These are phyloP conservation scores for Leccinum subrobustum DNA, from an alignment of 1,284 basidiomycete genomes.

Conservation along the genomic window DNA sequence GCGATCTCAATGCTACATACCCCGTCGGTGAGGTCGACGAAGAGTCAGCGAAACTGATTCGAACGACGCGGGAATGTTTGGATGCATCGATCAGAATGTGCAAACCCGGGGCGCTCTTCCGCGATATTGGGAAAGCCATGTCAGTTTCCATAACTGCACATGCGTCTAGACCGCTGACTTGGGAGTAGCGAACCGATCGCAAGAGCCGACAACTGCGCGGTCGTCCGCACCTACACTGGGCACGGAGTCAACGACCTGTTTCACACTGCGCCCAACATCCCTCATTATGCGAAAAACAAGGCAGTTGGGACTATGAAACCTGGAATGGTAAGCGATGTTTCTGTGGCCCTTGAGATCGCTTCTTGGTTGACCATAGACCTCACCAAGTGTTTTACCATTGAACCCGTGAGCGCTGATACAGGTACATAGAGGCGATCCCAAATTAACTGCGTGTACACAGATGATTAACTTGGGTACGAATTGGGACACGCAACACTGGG, in stretches of 20 bases:
- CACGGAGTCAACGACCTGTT: constrained; percentile 90
- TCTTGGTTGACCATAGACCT: constrained; percentile 6
- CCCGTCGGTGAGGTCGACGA: constrained; percentile 86
- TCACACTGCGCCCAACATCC: constrained; percentile 72
- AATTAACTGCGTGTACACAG: constrained; percentile 37
- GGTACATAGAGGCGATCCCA: not conserved
- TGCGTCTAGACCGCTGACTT: constrained; percentile 12
- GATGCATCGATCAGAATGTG: constrained; percentile 89
- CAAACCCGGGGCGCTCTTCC: constrained; percentile 86
- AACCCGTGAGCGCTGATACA: constrained; percentile 56
- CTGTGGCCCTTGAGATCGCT: not conserved
- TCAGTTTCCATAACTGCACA: constrained; percentile 38
- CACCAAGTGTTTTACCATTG: constrained; percentile 68
- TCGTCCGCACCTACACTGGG: constrained; percentile 87
- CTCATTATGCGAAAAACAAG: constrained; percentile 89
- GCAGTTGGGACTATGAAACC: constrained; percentile 80
- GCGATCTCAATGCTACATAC: constrained; percentile 89
- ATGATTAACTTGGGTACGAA: constrained; percentile 90
- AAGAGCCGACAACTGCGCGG: constrained; percentile 75
- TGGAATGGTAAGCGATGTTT: constrained; percentile 62
- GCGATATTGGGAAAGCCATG: constrained; percentile 83
- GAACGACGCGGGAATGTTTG: constrained; percentile 75
- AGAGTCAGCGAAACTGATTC: constrained; percentile 80
- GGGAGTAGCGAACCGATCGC: constrained; percentile 74
- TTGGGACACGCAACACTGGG: constrained; percentile 78